Base-by-base conservation (phyloP, 2,329 filamentous ascomycete genomes). In the Claviceps maximensis region DNA sequence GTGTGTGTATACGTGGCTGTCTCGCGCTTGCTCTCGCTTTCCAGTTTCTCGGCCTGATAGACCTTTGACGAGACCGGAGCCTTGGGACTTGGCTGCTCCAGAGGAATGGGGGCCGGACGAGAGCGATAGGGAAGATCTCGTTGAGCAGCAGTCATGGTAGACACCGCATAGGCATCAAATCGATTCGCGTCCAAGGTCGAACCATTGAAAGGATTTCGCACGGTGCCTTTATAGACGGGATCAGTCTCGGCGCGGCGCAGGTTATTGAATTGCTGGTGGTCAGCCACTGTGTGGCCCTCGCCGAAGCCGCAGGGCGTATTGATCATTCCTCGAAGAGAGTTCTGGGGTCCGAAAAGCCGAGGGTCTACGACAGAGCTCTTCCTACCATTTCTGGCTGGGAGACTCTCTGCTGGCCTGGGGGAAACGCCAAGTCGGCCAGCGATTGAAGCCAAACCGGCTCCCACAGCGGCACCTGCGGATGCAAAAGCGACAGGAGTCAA, bases 21-120 rank as follows among this genome's bases (percentile, higher is more conserved):
- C 23, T 69, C 67, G 17, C 61, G 66, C 33, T 62, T 67, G 38
- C 60, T 64, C 31, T 69, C 70, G 50, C 66, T 61, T 29, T 69
- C 68, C 29, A 68, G 57, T 47, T 65, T 69, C 41, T 70, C 68
- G 36, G 76, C 70, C 48, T 82, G 76, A 60, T 88, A 87, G 1
- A 90, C 76, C 19, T 79, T 78, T 56, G 79, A 78, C 40, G 83
- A 83, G 2, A 94, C 81, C 0, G 87, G 87, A 2, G 78, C 75
- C 54, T 87, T 78, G 2, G 90, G 90, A 59, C 89, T 84, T 2
- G 90, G 90, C 60, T 95, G 88, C 64, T 93, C 86, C n/a, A 96
- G 74, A 12, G 83, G 82, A 33, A 89, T 76, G 0, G 80, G 74
- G 6, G 72, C 79, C 5, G 83, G 78, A 44, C 79, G 74, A 17